These are phyloP conservation scores for Croton laevigatus DNA, from an alignment of 441 rosid genomes.

Conservation along the genomic window DNA sequence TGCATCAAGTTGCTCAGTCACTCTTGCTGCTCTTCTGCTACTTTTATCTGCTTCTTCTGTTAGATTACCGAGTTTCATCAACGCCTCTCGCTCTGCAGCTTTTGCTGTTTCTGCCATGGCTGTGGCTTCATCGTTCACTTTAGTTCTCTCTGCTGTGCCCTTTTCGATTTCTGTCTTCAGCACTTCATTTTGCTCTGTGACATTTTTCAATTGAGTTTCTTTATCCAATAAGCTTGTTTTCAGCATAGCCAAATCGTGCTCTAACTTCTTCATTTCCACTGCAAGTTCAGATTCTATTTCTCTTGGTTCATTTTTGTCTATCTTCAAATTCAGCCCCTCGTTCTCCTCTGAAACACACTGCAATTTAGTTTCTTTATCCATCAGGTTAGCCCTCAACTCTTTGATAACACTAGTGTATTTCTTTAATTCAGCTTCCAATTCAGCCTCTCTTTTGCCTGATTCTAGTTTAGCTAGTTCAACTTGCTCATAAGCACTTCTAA, in stretches of 20 bases:
- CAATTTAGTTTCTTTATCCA: conserved; percentile 60
- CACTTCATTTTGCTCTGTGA: conserved; percentile 50
- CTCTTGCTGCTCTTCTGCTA: conserved; percentile 54
- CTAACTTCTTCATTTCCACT: conserved; percentile 49
- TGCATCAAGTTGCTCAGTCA: conserved; percentile 71
- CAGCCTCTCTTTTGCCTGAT: conserved; percentile 48
- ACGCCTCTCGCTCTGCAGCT: conserved; percentile 60
- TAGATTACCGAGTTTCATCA: conserved; percentile 49
- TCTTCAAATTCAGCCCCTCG: conserved; percentile 44
- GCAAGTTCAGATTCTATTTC: conserved; percentile 42
- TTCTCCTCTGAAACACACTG: conserved; percentile 51
- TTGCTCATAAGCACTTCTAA: conserved; percentile 76
- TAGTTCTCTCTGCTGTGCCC: conserved; percentile 43
- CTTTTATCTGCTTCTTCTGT: conserved; percentile 77
- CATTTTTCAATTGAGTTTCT: conserved; percentile 44
- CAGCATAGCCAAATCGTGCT: conserved; percentile 50
- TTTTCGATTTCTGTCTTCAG: conserved; percentile 52
- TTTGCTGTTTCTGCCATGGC: conserved; percentile 42
- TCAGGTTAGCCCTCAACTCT: conserved; percentile 52
- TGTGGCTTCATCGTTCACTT: conserved; percentile 40
- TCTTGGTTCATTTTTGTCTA: conserved; percentile 35
- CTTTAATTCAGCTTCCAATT: conserved; percentile 37
- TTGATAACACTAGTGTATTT: conserved; percentile 47
- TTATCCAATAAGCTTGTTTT: conserved; percentile 49
- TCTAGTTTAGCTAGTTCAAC: conserved; percentile 53